Conservation (phyloP, 225 moss, liverwort and hornwort genomes). For the Pseudoscleropodium purum region DNA sequence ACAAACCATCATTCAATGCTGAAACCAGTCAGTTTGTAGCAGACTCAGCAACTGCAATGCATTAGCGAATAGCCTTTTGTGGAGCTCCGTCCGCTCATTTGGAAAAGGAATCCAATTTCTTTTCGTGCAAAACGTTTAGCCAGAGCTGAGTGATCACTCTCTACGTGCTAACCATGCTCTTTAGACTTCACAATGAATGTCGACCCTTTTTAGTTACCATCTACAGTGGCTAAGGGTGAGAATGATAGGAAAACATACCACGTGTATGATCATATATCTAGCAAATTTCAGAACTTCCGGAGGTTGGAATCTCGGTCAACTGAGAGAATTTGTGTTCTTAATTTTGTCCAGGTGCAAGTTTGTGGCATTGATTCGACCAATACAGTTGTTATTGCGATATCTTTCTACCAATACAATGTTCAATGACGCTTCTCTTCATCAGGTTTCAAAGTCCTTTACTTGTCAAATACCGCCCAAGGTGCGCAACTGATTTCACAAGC, state of each 20-base stretch:
- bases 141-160: neutral
- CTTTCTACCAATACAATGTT: neutral
- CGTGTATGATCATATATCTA: neutral
- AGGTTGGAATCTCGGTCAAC: neutral
- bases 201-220: neutral
- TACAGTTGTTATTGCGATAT: too few relatives aligned
- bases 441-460: neutral
- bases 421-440: neutral
- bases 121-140: neutral
- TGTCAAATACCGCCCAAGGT: neutral
- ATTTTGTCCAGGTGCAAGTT: neutral
- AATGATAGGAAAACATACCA: neutral
- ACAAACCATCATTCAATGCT: neutral
- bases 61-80: neutral
- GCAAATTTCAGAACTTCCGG: neutral
- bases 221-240: neutral
- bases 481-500: neutral
- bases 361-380: neutral
- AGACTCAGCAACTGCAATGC: neutral
- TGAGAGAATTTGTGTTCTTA: neutral
- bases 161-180: neutral
- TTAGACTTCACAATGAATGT: neutral
- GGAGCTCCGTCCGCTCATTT: neutral
- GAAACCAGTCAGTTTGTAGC: neutral
- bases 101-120: neutral